Evolutionary conservation across 148 eudicot species (phyloP), one percentile per base, ranked within the genome.

Genomic region (Chenopodium berlandieri): DNA sequence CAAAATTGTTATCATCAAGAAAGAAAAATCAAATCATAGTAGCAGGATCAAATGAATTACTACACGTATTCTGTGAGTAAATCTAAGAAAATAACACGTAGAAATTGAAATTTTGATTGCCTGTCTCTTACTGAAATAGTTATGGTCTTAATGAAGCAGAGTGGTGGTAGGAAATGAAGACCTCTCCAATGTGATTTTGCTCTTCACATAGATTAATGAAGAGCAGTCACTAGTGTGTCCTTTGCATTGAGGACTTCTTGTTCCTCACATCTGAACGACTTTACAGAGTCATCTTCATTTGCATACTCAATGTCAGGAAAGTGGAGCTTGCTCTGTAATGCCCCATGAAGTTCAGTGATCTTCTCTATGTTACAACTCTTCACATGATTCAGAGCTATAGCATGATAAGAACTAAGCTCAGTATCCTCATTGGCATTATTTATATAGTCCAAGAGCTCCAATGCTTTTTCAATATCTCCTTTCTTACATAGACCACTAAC

Each of bases 391-490:
- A 73, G 78, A 25, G 75, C 79, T 12, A 83, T 66, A 32, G 82
- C 76, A 20, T 81, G 71, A 50, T 73, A 79, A 37, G 46, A 79
- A 63, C 50, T 81, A 75, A 82, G 71, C n/a, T 81, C 78, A 76
- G 65, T 69, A 22, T 80, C 86, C 54, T 82, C 81, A 63, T 80
- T 63, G 48, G 66, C 79, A 52, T 75, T 79, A 69, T 68, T 80
- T 85, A 86, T 77, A 77, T 80, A 73, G 40, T 87, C 87, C 82
- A 90, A 83, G 66, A 90, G 73, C 81, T 85, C 89, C 63, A 79
- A 32, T 50, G 90, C 84, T 79, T 79, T 84, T 67, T 77, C 77
- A 31, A 31, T 76, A 81, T 89, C 88, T 32, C 88, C 86, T 71
- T 88, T 84, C 86, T 88, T 84, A 73, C 47, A 85, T 25, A 87